These are phyloP conservation scores for Talaromyces stipitatus DNA, from an alignment of 495 filamentous ascomycete genomes.

Conservation along the genomic window DNA sequence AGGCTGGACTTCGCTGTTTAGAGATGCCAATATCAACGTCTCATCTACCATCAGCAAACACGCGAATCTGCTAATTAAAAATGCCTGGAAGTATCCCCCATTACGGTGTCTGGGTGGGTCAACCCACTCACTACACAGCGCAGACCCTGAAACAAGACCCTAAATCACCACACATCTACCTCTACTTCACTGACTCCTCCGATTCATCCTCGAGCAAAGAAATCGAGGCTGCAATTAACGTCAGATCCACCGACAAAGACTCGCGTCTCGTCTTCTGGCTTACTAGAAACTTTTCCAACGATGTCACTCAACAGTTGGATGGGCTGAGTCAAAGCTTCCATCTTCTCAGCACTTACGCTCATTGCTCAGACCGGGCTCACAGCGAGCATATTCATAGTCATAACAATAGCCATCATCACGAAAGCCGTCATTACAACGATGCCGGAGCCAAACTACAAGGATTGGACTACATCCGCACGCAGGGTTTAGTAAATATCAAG, in stretches of 20 bases:
- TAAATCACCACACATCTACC: conserved; percentile 21
- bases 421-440: neutral
- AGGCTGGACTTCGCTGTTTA: neutral
- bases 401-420: neutral
- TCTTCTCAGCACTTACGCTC: conserved; percentile 4
- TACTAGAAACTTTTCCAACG: conserved; percentile 15
- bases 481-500: conserved; percentile 13
- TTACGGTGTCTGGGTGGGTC: conserved; percentile 23
- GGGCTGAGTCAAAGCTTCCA: conserved; percentile 18
- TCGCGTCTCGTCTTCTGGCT: conserved; percentile 21
- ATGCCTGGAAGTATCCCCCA: conserved; percentile 18
- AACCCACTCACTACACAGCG: conserved; percentile 16
- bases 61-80: neutral
- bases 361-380: neutral
- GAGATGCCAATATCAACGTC: no score
- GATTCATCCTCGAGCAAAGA: conserved; percentile 9
- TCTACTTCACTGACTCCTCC: conserved; percentile 18
- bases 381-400: neutral
- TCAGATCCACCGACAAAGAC: conserved; percentile 18
- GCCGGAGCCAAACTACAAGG: conserved; percentile 15
- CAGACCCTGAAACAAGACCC: conserved; percentile 16
- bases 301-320: conserved; percentile 15
- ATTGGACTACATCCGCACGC: conserved; percentile 19
- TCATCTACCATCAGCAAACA: neutral
- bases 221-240: conserved; percentile 20